These are phyloP conservation scores for Kandelia obovata DNA, from an alignment of 345 rosid genomes.

Conservation along the genomic window DNA sequence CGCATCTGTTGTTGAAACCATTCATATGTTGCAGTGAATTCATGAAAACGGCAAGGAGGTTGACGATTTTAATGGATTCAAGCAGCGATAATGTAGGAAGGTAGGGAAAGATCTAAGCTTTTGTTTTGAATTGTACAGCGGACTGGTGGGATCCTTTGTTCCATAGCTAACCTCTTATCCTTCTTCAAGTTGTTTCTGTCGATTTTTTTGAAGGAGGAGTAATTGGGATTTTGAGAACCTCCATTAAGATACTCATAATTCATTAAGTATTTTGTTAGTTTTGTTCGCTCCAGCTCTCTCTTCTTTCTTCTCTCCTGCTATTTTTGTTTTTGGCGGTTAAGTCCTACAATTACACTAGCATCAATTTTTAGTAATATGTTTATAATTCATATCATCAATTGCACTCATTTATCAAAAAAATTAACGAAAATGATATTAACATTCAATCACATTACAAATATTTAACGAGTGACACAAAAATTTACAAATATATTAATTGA, in stretches of 20 bases:
- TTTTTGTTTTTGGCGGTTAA: not conserved
- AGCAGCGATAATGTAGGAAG: slow-evolving; percentile 46
- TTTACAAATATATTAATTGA: not conserved
- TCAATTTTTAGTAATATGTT: too few relatives aligned
- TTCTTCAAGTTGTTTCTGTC: slow-evolving; percentile 9
- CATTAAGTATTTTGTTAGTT: not conserved
- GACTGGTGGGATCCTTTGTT: slow-evolving; percentile 20
- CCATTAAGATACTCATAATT: not conserved
- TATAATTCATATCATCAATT: too few relatives aligned
- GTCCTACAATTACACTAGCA: not conserved
- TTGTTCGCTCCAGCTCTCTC: not conserved
- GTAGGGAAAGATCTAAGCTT: slow-evolving; percentile 23
- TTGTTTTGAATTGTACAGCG: slow-evolving; percentile 43
- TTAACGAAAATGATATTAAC: too few relatives aligned
- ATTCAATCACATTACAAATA: too few relatives aligned
- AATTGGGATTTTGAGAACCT: slow-evolving; percentile 4
- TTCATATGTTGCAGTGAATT: slow-evolving; percentile 42
- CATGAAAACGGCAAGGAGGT: slow-evolving; percentile 43
- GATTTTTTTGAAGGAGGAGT: slow-evolving; percentile 3
- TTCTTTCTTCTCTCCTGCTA: not conserved
- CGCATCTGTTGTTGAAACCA: not conserved
- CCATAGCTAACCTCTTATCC: slow-evolving; percentile 12
- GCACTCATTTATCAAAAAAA: too few relatives aligned
- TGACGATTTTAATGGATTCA: slow-evolving; percentile 56
- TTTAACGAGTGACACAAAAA: too few relatives aligned